Evolutionary conservation across 441 rosid genomes (phyloP).

Genomic region (Erodium texanum): DNA sequence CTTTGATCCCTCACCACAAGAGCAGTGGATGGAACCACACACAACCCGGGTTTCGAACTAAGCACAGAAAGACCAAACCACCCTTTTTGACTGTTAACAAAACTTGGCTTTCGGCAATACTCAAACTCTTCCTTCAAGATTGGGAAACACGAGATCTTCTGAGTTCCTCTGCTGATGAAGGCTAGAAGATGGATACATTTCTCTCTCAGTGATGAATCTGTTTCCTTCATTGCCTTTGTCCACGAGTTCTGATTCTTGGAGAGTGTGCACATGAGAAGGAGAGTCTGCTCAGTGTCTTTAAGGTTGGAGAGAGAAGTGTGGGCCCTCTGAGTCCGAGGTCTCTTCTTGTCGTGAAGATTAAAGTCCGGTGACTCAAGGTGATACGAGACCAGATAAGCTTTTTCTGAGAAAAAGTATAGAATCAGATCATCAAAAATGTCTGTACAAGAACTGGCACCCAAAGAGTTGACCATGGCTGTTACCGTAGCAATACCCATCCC

Average conservation of each 20-base stretch:
- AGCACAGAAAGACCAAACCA: conserved; percentile 79
- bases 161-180: conserved; percentile 72
- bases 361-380: conserved; percentile 66
- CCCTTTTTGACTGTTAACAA: conserved; percentile 58
- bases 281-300: conserved; percentile 81
- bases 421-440: conserved; percentile 53
- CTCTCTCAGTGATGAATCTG: conserved; percentile 69
- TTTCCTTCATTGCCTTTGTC: conserved; percentile 66
- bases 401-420: conserved; percentile 66
- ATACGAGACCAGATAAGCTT: conserved; percentile 53
- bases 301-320: conserved; percentile 62
- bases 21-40: conserved; percentile 38
- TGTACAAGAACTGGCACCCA: conserved; percentile 41
- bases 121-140: conserved; percentile 58
- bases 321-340: conserved; percentile 51
- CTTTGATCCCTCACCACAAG: conserved; percentile 43
- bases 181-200: conserved; percentile 79
- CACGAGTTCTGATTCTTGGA: conserved; percentile 66
- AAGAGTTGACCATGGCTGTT: conserved; percentile 67
- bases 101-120: conserved; percentile 48
- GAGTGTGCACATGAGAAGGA: conserved; percentile 64
- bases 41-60: conserved; percentile 41
- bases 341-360: conserved; percentile 54
- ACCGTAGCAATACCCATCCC: conserved; percentile 81
- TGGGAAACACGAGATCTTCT: conserved; percentile 42